Conservation (phyloP, 345 rosid genomes). For the Citrus maxima region DNA sequence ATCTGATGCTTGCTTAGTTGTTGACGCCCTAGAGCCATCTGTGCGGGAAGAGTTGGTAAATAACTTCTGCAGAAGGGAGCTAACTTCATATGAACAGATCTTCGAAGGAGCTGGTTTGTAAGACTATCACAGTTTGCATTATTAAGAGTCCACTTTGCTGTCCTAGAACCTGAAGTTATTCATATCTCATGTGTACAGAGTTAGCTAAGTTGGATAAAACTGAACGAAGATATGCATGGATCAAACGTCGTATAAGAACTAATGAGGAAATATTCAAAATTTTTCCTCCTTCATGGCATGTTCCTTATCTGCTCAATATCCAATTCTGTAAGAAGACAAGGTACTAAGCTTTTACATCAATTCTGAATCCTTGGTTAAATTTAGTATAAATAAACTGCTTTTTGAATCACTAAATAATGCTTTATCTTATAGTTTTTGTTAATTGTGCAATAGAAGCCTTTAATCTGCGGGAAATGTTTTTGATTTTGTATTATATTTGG, state of each 20-base stretch:
- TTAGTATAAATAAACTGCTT: background rate
- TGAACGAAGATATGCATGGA: slow-evolving; percentile 96
- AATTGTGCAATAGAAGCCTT: background rate
- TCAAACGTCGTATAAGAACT: slow-evolving; percentile 91
- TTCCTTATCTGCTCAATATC: slow-evolving; percentile 89
- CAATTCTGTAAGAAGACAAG: slow-evolving; percentile 96
- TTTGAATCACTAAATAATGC: slow-evolving; percentile 1
- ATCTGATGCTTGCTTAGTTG: slow-evolving; percentile 96
- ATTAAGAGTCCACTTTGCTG: background rate
- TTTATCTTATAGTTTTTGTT: background rate
- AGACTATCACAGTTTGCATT: slow-evolving; percentile 6
- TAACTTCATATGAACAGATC: slow-evolving; percentile 95
- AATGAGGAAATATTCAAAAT: slow-evolving; percentile 98
- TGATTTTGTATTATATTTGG: background rate
- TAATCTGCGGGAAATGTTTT: background rate
- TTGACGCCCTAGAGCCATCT: slow-evolving; percentile 97
- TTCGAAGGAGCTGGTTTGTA: slow-evolving; percentile 98
- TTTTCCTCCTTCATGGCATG: slow-evolving; percentile 96
- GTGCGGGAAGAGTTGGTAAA: slow-evolving; percentile 98
- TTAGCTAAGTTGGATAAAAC: slow-evolving; percentile 96
- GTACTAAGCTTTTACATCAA: slow-evolving; percentile 25
- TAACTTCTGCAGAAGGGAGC: slow-evolving; percentile 95
- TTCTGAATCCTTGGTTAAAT: background rate
- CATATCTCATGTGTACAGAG: slow-evolving; percentile 38
- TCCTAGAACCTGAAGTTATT: background rate